phyloP scores from a whole-genome alignment of 2,329 filamentous ascomycete species.

The Cladophialophora yegresii region DNA sequence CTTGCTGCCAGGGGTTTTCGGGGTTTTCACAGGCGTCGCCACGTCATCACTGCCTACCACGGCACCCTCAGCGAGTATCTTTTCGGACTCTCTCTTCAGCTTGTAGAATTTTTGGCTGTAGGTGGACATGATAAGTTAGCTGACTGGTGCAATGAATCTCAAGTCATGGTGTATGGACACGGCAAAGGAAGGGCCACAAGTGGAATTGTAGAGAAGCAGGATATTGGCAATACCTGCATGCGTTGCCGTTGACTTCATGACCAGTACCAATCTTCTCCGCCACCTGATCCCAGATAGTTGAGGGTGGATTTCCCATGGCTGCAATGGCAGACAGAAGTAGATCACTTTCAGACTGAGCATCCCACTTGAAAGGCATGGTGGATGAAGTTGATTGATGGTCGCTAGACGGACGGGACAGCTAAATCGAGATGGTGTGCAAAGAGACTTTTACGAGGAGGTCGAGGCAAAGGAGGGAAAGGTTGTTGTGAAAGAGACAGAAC shows the following conservation, averaged over 20 bases:
- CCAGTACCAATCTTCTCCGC: conserved; percentile 31
- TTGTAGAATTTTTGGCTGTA: conserved; percentile 37
- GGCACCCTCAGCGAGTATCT: conserved; percentile 22
- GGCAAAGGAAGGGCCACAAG: background rate
- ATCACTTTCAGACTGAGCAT: conserved; percentile 25
- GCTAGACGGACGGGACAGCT: background rate
- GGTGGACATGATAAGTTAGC: conserved; percentile 20
- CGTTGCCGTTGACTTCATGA: conserved; percentile 29
- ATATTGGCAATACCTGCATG: conserved; percentile 29
- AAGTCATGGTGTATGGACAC: background rate
- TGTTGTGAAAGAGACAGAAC: background rate
- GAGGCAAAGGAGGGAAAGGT: background rate
- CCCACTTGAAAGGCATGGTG: conserved; percentile 36
- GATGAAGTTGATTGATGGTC: background rate
- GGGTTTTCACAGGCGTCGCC: conserved; percentile 4
- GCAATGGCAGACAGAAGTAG: conserved; percentile 30
- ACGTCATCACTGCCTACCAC: background rate
- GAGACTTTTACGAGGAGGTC: background rate
- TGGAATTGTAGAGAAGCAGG: background rate
- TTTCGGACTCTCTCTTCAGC: conserved; percentile 35
- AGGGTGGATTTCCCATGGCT: conserved; percentile 18
- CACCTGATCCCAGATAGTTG: conserved; percentile 34
- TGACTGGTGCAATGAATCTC: background rate
- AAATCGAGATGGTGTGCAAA: conserved; percentile 1
- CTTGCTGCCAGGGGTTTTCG: conserved; percentile 14